Conservation (phyloP, 2,329 filamentous ascomycete species). For the Akanthomyces muscarius region DNA sequence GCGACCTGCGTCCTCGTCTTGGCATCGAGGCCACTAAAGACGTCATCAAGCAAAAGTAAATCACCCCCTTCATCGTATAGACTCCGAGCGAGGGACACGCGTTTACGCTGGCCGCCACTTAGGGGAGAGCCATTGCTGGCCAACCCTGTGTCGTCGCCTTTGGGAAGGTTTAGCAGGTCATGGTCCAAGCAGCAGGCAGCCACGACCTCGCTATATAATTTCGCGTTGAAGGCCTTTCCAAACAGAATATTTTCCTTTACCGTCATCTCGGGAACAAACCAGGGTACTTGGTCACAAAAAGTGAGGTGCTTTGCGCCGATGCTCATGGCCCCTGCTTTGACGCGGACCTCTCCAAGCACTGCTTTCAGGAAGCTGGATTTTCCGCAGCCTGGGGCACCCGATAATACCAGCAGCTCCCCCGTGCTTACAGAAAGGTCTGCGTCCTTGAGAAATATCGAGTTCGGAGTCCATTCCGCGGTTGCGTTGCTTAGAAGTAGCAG, state of each 20-base stretch:
- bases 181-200: neutral
- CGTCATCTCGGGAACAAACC: neutral
- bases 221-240: neutral
- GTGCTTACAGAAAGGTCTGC: neutral
- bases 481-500: neutral
- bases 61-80: neutral
- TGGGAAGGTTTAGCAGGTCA: neutral
- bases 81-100: neutral
- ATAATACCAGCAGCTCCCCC: neutral
- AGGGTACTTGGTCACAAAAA: neutral
- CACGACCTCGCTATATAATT: neutral
- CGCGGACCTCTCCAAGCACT: neutral
- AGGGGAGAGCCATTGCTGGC: neutral
- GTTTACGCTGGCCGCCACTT: slow-evolving; percentile 3
- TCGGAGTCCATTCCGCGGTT: neutral
- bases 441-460: neutral
- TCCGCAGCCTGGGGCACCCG: neutral
- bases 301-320: neutral
- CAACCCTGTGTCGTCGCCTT: neutral
- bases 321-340: neutral
- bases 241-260: slow-evolving; percentile 5
- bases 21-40: slow-evolving; percentile 1
- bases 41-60: slow-evolving; percentile 1
- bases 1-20: neutral
- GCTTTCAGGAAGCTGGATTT: slow-evolving; percentile 5